Evolutionary conservation across 2,329 filamentous ascomycete species (phyloP), one percentile per base, ranked within the genome.

Genomic region (Alternaria burnsii): DNA sequence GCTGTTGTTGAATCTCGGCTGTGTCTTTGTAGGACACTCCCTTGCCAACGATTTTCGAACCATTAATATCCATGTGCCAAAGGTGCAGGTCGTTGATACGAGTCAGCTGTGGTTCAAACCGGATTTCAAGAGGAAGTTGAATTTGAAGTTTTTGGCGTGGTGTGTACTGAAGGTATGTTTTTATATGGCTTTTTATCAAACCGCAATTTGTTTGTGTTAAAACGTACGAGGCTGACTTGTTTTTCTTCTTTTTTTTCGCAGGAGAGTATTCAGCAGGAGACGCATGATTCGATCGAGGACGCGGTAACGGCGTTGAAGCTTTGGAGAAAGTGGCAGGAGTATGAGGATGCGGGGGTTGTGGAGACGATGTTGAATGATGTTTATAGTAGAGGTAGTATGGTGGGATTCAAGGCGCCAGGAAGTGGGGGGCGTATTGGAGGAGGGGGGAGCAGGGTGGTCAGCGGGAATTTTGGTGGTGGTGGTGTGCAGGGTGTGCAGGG

Each of bases 11-110:
- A 99, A 99, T 75, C 85, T 98, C 0, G 95, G 95, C 48, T 97
- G 93, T 80, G 88, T 92, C 64, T 99, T 99, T 76, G 87, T 99
- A 5, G 95, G 95, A 3, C 95, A 99, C 73, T 94, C 94, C 4
- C 84, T 99, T 42, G 92, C 92, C 68, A 94, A 95, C 70, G 95
- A 99, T 79, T 98, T 99, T 81, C 92, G 95, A 54, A 97, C 97
- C 57, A 97, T 97, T 80, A 99, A 99, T 78, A 97, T 99, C 57
- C 92, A 97, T 76, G 91, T 99, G 0, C 95, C 96, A 1, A 92
- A 90, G 75, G 80, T 87, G 4, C 95, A 99, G 77, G 91, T 97
- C 36, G 93, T 99, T 56, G 95, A 99, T 79, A 99, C 96, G 0
- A 93, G 94, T 68, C 91, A 96, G 65, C 85, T 97, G 2, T 98